phyloP scores from a whole-genome alignment of 23 red algal genomes.

The Gracilaria vermiculophylla region DNA sequence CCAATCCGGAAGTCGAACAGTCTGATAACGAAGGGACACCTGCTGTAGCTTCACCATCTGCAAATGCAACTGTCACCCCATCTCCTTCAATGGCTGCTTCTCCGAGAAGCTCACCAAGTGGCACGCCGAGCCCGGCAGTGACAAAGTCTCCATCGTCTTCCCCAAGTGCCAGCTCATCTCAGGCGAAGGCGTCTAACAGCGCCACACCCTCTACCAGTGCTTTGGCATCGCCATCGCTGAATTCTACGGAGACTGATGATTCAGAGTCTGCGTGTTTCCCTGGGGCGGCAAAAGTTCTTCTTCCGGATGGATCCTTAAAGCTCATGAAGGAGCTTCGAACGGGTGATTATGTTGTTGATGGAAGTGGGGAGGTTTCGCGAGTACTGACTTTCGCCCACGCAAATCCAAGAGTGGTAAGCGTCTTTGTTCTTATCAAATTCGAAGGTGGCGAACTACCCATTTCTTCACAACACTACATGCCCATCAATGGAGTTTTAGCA shows the following conservation, averaged over 20 bases:
- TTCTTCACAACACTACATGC: conserved; percentile 16
- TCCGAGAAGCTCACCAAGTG: background rate
- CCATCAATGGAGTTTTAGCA: background rate
- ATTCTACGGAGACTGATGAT: background rate
- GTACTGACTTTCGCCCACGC: conserved; percentile 58
- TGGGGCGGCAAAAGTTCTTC: conserved; percentile 17
- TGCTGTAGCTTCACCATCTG: background rate
- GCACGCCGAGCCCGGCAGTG: background rate
- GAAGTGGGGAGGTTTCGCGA: background rate
- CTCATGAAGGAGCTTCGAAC: conserved; percentile 36
- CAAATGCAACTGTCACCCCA: background rate
- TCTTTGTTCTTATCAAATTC: conserved; percentile 28
- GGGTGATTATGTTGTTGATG: conserved; percentile 50
- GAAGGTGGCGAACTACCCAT: background rate
- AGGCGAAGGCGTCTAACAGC: background rate
- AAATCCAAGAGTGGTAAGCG: background rate
- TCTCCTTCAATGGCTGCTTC: background rate
- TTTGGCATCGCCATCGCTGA: background rate
- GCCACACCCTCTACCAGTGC: background rate
- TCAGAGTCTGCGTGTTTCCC: conserved; percentile 55
- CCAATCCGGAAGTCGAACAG: background rate
- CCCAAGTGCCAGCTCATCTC: background rate
- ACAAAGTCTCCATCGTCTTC: background rate
- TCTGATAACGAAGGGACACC: background rate
- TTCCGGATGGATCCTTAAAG: background rate